A percentile compares a stretch with the other conserved stretches of the same genome.
phyloP scores from a whole-genome alignment of 192 early-diverging fungal genomes.

The Backusella mclennaniae region DNA sequence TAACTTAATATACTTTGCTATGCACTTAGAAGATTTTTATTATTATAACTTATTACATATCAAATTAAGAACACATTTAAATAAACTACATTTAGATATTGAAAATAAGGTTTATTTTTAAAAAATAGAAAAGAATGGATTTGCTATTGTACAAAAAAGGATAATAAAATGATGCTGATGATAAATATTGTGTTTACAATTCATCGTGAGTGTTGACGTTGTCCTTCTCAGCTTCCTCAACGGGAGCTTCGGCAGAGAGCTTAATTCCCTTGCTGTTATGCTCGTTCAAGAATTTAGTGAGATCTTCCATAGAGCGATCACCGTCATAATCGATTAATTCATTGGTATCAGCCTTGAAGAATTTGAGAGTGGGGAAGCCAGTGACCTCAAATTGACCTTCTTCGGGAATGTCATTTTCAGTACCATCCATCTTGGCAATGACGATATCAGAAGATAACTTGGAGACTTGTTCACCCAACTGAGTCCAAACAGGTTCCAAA shows the following conservation, averaged over 20 bases:
- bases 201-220: slow-evolving; percentile 13
- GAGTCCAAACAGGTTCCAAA: slow-evolving; percentile 78
- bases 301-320: slow-evolving; percentile 73
- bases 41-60: neutral
- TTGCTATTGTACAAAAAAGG: slow-evolving; percentile 2
- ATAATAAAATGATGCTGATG: neutral
- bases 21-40: neutral
- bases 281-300: slow-evolving; percentile 77
- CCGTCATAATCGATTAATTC: slow-evolving; percentile 82
- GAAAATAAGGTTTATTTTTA: neutral
- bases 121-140: slow-evolving; percentile 3
- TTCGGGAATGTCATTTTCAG: slow-evolving; percentile 89
- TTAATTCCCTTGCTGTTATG: slow-evolving; percentile 56
- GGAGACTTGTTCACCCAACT: slow-evolving; percentile 61
- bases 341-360: slow-evolving; percentile 83
- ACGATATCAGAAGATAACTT: slow-evolving; percentile 44
- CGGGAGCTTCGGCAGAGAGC: slow-evolving; percentile 14
- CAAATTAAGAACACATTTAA: neutral
- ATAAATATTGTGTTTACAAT: slow-evolving; percentile 11
- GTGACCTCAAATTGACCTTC: slow-evolving; percentile 64
- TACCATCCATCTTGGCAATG: slow-evolving; percentile 93
- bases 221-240: slow-evolving; percentile 3
- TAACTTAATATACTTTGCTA: neutral
- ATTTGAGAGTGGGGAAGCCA: slow-evolving; percentile 95
- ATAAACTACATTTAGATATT: slow-evolving; percentile 1